phyloP scores from a whole-genome alignment of 2,329 filamentous ascomycete genomes.

The Fusarium euwallaceae region DNA sequence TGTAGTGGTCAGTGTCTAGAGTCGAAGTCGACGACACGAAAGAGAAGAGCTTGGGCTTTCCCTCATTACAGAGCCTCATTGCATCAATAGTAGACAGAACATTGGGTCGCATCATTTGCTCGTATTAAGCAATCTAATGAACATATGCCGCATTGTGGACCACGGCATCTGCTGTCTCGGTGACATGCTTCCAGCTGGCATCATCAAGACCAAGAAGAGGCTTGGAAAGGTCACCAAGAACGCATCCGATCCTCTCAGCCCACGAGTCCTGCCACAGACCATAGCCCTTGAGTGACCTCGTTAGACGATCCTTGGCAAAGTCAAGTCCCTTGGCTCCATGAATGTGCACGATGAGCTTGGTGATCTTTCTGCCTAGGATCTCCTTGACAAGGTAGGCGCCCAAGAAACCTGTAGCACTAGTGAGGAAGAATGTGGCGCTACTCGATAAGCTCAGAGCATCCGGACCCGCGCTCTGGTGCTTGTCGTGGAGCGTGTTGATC shows the following conservation, averaged over 20 bases:
- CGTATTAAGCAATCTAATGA: slow-evolving; percentile 86
- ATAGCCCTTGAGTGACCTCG: background rate
- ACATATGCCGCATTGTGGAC: slow-evolving; percentile 87
- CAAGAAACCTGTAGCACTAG: background rate
- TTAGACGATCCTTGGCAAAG: background rate
- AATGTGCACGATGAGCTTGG: background rate
- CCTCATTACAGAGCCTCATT: slow-evolving; percentile 80
- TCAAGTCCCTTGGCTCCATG: background rate
- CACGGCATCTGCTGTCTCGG: slow-evolving; percentile 76
- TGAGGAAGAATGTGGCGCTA: background rate
- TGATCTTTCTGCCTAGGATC: background rate
- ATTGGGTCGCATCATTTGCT: slow-evolving; percentile 78
- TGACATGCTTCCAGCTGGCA: slow-evolving; percentile 74
- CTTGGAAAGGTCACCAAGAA: background rate
- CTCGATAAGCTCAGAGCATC: background rate
- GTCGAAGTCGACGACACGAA: slow-evolving; percentile 85
- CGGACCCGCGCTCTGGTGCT: background rate
- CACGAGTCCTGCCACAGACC: background rate
- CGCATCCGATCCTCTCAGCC: background rate
- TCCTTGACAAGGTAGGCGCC: background rate
- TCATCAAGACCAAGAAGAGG: slow-evolving; percentile 64
- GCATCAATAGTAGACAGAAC: slow-evolving; percentile 83
- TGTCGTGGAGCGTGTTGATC: background rate
- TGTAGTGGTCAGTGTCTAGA: slow-evolving; percentile 85
- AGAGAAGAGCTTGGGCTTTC: slow-evolving; percentile 80